Conservation (phyloP, 2,329 filamentous ascomycete genomes). For the Coniochaeta sp. region DNA sequence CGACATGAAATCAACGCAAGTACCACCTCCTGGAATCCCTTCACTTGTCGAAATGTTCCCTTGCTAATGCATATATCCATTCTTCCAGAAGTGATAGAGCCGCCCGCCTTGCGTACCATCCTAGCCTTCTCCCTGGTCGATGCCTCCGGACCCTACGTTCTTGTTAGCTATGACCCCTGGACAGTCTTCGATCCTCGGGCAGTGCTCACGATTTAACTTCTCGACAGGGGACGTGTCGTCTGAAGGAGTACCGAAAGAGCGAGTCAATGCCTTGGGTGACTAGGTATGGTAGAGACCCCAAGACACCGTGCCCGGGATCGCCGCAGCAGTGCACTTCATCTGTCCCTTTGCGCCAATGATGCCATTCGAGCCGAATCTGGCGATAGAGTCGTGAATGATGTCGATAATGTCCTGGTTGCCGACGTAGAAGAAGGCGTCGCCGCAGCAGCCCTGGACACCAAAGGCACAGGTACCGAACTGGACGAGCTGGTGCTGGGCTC, state of each 20-base stretch:
- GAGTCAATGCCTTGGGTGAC: too few relatives aligned
- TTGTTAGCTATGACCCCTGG: background rate
- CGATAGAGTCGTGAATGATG: background rate
- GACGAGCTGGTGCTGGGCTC: background rate
- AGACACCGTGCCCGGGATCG: background rate
- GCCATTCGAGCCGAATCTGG: background rate
- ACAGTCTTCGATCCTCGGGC: background rate
- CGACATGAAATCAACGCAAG: background rate
- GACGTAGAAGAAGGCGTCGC: background rate
- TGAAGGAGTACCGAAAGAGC: too few relatives aligned
- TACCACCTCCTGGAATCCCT: background rate
- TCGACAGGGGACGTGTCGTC: too few relatives aligned
- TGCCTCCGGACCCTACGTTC: background rate
- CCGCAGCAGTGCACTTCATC: background rate
- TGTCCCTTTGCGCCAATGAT: background rate
- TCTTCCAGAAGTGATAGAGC: background rate
- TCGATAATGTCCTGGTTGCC: background rate
- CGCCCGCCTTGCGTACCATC: background rate
- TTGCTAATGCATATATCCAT: background rate
- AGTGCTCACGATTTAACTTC: too few relatives aligned
- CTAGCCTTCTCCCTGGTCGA: background rate
- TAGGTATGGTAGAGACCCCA: background rate
- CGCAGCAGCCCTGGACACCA: background rate
- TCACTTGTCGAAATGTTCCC: background rate
- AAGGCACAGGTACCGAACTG: slow-evolving; percentile 5